Evolutionary conservation across 2,329 filamentous ascomycete species (phyloP).

Genomic region (Pseudopyricularia javanii): DNA sequence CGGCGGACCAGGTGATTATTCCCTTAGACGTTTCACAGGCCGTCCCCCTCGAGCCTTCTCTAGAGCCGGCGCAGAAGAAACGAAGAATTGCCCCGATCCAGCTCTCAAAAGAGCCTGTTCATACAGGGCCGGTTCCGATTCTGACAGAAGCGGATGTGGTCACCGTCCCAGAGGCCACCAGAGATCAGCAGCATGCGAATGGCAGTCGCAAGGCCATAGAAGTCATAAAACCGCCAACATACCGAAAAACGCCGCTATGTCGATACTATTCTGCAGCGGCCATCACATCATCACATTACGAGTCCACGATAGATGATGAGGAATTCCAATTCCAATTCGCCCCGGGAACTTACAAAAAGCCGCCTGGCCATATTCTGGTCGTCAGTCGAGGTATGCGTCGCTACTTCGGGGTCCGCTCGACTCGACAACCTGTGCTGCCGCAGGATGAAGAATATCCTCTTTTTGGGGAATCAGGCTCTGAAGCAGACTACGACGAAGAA

Average conservation of each 20-base stretch:
- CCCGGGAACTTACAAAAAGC: neutral
- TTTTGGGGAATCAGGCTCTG: slow-evolving; percentile 41
- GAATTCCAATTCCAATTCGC: neutral
- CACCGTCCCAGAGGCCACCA: neutral
- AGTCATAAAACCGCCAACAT: neutral
- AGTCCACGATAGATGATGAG: neutral
- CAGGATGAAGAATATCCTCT: slow-evolving; percentile 28
- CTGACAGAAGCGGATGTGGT: neutral
- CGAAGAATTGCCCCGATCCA: slow-evolving; percentile 14
- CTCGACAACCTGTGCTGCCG: neutral
- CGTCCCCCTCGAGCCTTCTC: neutral
- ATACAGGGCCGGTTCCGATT: neutral
- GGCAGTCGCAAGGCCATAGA: neutral
- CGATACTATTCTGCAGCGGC: neutral
- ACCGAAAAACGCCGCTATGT: neutral
- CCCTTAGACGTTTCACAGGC: neutral
- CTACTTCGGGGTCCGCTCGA: neutral
- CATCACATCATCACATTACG: neutral
- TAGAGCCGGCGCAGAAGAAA: slow-evolving; percentile 13
- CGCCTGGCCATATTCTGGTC: neutral
- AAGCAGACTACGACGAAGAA: slow-evolving; percentile 24
- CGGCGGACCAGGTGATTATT: neutral
- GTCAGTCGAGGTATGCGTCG: neutral
- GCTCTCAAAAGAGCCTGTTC: slow-evolving; percentile 4
- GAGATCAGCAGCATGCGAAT: no score